Percentiles rank a stretch among this genome's conserved stretches.
phyloP scores from a whole-genome alignment of 768 basidiomycete species.

The Trametes cinnabarina region DNA sequence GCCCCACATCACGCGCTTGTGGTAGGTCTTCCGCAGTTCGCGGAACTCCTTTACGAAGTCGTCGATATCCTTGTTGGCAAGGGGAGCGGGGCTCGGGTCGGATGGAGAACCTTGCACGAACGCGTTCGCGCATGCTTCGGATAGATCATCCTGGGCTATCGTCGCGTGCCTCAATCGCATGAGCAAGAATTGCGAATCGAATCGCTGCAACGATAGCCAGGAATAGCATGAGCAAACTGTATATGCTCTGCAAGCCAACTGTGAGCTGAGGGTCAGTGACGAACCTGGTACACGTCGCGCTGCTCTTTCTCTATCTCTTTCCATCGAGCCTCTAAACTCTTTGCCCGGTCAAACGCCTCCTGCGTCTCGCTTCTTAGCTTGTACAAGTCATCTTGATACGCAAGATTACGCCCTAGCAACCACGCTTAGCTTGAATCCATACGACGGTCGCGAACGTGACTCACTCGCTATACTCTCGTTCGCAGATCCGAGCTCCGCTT shows the following conservation, averaged over 20 bases:
- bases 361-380: constrained; percentile 78
- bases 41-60: constrained; percentile 88
- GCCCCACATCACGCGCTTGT: constrained; percentile 89
- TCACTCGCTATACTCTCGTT: constrained; percentile 86
- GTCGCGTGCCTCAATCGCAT: constrained; percentile 86
- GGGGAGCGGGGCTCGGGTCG: constrained; percentile 6
- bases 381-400: constrained; percentile 74
- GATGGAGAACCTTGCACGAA: constrained; percentile 67
- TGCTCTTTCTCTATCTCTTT: constrained; percentile 87
- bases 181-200: constrained; percentile 83
- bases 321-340: constrained; percentile 78
- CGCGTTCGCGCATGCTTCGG: constrained; percentile 78
- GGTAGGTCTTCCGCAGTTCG: constrained; percentile 84
- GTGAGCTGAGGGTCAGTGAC: not conserved
- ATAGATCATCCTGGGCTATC: constrained; percentile 86
- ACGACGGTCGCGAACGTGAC: constrained; percentile 30
- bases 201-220: constrained; percentile 49
- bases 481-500: constrained; percentile 75
- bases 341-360: constrained; percentile 85
- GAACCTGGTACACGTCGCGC: constrained; percentile 82
- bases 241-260: not conserved
- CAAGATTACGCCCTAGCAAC: constrained; percentile 65
- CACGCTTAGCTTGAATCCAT: not conserved
- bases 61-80: constrained; percentile 62
- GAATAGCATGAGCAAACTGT: not conserved